These are phyloP conservation scores for Komagataella phaffii DNA, from an alignment of 805 yeast species.

Conservation along the genomic window DNA sequence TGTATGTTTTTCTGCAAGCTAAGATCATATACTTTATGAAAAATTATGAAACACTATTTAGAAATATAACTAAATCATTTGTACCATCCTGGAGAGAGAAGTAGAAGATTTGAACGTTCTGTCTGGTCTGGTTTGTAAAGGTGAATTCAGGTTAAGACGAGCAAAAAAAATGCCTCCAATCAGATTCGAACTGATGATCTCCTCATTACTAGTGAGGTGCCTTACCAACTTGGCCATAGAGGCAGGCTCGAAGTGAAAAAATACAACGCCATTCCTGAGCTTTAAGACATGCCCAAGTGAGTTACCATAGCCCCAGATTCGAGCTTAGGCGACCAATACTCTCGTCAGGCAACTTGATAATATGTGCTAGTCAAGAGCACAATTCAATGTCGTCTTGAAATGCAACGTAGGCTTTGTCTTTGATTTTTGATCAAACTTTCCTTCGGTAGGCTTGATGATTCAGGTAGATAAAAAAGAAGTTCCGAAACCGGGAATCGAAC, in stretches of 20 bases:
- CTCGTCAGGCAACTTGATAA: too few species aligned
- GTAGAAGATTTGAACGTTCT: not conserved
- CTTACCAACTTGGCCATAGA: slow-evolving; percentile 1
- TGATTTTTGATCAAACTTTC: too few species aligned
- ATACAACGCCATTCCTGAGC: not conserved
- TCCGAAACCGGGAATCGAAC: slow-evolving; percentile 1
- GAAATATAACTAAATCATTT: not conserved
- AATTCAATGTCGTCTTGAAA: too few species aligned
- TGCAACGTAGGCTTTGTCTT: too few species aligned
- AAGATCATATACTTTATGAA: not conserved
- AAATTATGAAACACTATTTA: not conserved
- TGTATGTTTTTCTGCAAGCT: not conserved
- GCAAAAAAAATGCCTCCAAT: not conserved
- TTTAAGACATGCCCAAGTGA: too few species aligned
- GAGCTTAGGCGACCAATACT: too few species aligned
- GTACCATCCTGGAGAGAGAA: slow-evolving; percentile 5
- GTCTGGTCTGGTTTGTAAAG: not conserved
- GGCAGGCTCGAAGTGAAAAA: not conserved
- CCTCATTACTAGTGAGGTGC: slow-evolving; percentile 1
- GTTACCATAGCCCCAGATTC: too few species aligned
- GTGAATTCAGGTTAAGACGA: not conserved
- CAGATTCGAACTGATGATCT: slow-evolving; percentile 1
- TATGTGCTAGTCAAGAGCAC: too few species aligned
- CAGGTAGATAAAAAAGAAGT: not conserved
- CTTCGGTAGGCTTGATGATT: too few species aligned